Conservation (phyloP, 768 basidiomycete genomes). For the Kockovaella imperatae region DNA sequence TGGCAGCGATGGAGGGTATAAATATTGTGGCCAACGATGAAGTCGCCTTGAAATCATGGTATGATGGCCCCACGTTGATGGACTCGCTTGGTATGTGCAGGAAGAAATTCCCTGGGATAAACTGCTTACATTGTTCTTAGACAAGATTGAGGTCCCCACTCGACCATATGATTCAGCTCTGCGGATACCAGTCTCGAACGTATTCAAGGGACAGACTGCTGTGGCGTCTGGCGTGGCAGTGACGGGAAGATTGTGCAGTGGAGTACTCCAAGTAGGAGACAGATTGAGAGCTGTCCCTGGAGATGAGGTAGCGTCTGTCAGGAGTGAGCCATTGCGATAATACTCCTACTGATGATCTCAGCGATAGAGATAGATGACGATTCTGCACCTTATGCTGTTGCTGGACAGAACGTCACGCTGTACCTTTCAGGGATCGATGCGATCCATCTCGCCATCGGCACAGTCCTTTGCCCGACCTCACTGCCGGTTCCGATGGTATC, state of each 20-base stretch:
- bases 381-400: constrained; percentile 73
- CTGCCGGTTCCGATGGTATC: constrained; percentile 68
- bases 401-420: constrained; percentile 81
- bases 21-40: constrained; percentile 57
- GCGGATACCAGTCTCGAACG: constrained; percentile 85
- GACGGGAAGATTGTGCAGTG: constrained; percentile 74
- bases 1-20: constrained; percentile 80
- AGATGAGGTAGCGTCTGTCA: constrained; percentile 77
- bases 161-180: constrained; percentile 69
- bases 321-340: constrained; percentile 41
- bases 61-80: constrained; percentile 73
- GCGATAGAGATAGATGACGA: constrained; percentile 79
- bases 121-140: constrained; percentile 46
- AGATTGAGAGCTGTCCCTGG: constrained; percentile 77
- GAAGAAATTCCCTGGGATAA: background rate
- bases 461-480: constrained; percentile 69
- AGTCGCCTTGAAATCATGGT: constrained; percentile 62
- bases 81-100: constrained; percentile 62
- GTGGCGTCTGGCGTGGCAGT: constrained; percentile 61
- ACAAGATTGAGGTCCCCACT: constrained; percentile 68
- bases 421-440: constrained; percentile 77
- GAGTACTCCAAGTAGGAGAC: constrained; percentile 88
- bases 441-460: constrained; percentile 76
- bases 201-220: constrained; percentile 80
- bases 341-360: constrained; percentile 37